A percentile compares a stretch with the other conserved stretches of the same genome.
Conservation (phyloP, 2,329 filamentous ascomycete genomes). For the Fulvia fulva region DNA sequence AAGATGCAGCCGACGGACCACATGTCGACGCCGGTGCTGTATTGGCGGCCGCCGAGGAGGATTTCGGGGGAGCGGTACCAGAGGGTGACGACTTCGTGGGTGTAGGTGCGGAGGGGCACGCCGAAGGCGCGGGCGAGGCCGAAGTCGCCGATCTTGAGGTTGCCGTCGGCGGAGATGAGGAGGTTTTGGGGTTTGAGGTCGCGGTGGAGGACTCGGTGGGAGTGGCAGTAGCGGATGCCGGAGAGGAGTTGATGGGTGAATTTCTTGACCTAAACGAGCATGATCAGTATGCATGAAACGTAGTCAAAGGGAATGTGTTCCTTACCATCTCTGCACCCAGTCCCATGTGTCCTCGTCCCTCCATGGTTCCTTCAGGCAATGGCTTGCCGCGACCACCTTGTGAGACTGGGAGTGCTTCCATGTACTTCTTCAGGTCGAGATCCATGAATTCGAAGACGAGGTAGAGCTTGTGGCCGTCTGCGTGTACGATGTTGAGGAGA, state of each 20-base stretch:
- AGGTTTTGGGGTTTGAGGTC: conserved; percentile 90
- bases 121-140: conserved; percentile 86
- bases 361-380: conserved; percentile 65
- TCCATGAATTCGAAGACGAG: conserved; percentile 91
- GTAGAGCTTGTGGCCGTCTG: conserved; percentile 91
- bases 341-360: conserved; percentile 62
- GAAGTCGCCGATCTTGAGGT: conserved; percentile 87
- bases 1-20: conserved; percentile 95
- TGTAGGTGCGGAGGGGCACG: conserved; percentile 85
- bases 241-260: conserved; percentile 87
- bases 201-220: conserved; percentile 79
- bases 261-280: conserved; percentile 61
- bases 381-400: conserved; percentile 83
- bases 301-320: neutral
- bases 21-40: conserved; percentile 93
- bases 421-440: conserved; percentile 90
- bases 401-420: conserved; percentile 81
- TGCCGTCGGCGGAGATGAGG: conserved; percentile 79
- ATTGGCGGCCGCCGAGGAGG: conserved; percentile 82
- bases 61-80: conserved; percentile 94
- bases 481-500: conserved; percentile 87
- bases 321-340: conserved; percentile 66
- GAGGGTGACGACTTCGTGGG: conserved; percentile 88
- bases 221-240: conserved; percentile 83
- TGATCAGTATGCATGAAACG: neutral